These are phyloP conservation scores for Euphrasia arctica DNA, from an alignment of 305 asterid species.

Conservation along the genomic window DNA sequence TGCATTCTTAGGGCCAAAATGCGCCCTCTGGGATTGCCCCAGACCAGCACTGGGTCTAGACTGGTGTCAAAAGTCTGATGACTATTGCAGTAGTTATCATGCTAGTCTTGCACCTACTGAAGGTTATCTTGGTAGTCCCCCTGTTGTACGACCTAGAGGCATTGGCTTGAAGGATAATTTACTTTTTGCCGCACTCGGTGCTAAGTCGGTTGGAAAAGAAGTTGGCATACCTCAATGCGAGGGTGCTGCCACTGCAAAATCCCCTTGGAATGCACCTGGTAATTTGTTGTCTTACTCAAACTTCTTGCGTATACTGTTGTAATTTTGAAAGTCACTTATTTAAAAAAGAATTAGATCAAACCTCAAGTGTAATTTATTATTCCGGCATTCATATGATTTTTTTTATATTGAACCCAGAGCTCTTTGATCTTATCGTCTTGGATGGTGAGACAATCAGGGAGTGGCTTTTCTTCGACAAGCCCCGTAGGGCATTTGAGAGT, in stretches of 20 bases:
- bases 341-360: background rate
- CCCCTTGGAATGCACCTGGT: constrained; percentile 99
- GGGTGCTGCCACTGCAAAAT: constrained; percentile 98
- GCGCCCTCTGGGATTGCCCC: constrained; percentile 99
- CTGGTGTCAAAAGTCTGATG: constrained; percentile 80
- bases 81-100: constrained; percentile 82
- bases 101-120: constrained; percentile 78
- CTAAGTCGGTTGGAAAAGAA: constrained; percentile 82
- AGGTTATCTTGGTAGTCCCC: constrained; percentile 77
- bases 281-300: constrained; percentile 20
- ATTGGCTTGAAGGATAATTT: constrained; percentile 92
- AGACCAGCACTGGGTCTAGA: constrained; percentile 80
- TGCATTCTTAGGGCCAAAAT: constrained; percentile 95
- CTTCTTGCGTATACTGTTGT: background rate
- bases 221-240: constrained; percentile 97
- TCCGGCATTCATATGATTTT: background rate
- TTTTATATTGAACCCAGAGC: constrained; percentile 49
- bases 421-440: constrained; percentile 69
- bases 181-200: constrained; percentile 87
- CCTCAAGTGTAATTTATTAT: constrained; percentile 3
- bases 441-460: constrained; percentile 90
- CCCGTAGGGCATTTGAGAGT: constrained; percentile 95
- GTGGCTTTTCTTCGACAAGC: constrained; percentile 98
- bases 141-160: constrained; percentile 91
- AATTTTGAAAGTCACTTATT: background rate